Percentiles rank a stretch among this genome's conserved stretches.
Conservation (phyloP, 371 early-diverging fungal genomes). For the Actinomucor elegans region DNA sequence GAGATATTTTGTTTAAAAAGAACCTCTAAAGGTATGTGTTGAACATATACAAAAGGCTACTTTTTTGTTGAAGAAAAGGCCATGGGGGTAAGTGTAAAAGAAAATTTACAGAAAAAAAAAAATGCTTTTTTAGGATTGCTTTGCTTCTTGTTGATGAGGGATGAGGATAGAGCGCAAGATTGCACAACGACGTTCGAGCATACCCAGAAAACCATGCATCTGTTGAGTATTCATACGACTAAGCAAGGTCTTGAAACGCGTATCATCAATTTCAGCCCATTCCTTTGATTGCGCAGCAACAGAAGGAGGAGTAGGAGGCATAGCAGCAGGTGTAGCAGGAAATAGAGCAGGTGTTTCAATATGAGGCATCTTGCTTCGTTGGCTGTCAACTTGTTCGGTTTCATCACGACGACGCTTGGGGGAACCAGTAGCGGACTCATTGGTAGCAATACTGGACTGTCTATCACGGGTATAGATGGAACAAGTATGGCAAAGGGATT, state of each 20-base stretch:
- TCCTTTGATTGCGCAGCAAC: conserved; percentile 34
- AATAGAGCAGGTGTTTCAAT: conserved; percentile 5
- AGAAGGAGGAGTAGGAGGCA: conserved; percentile 9
- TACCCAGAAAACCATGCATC: conserved; percentile 53
- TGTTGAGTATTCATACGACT: conserved; percentile 53
- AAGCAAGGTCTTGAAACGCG: conserved; percentile 45
- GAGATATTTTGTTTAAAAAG: conserved; percentile 13
- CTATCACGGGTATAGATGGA: conserved; percentile 56
- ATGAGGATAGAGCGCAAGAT: conserved; percentile 33
- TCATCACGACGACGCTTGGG: conserved; percentile 18
- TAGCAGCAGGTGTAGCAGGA: conserved; percentile 7
- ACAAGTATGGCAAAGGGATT: conserved; percentile 86
- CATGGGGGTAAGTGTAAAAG: conserved; percentile 2
- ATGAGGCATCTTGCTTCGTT: conserved; percentile 3
- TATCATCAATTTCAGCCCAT: conserved; percentile 42
- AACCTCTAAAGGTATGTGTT: conserved; percentile 24
- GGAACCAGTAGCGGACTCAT: no score
- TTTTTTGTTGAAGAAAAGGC: conserved; percentile 16
- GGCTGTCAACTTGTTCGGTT: neutral
- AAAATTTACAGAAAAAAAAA: conserved; percentile 6
- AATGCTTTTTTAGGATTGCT: no score
- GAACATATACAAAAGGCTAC: conserved; percentile 29
- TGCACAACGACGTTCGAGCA: conserved; percentile 51
- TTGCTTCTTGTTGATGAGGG: conserved; percentile 18
- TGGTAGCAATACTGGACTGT: neutral